Evolutionary conservation across 441 rosid species (phyloP).

Genomic region (Daphne laureola): DNA sequence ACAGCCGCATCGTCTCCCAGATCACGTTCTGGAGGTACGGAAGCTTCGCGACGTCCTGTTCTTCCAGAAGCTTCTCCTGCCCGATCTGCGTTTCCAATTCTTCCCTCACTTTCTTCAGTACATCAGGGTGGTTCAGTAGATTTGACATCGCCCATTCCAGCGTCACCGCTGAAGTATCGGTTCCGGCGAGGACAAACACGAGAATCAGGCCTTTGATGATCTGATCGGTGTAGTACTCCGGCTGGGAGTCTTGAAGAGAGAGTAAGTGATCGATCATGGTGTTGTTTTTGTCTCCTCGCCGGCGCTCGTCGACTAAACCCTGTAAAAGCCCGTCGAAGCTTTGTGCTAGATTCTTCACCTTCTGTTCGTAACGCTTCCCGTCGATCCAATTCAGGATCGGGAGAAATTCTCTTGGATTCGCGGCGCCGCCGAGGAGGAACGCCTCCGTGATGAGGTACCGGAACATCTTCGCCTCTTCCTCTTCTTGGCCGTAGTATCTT

Average conservation of each 20-base stretch:
- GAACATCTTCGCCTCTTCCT: not conserved
- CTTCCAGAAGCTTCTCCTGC: not conserved
- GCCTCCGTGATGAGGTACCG: not conserved
- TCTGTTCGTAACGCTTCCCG: conserved; percentile 3
- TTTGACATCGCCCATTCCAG: too few species aligned
- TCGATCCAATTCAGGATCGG: not conserved
- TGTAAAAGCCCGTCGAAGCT: conserved; percentile 4
- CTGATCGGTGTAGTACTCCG: conserved; percentile 7
- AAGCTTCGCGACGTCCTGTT: not conserved
- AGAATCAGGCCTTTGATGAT: conserved; percentile 7
- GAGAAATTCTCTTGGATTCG: not conserved
- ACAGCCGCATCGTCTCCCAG: not conserved
- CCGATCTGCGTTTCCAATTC: not conserved
- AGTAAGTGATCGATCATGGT: conserved; percentile 11
- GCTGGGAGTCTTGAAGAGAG: conserved; percentile 11
- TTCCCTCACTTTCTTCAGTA: not conserved
- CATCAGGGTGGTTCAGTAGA: too few species aligned
- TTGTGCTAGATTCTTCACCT: not conserved
- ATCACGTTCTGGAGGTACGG: conserved; percentile 5
- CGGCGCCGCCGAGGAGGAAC: not conserved
- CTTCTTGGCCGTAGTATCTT: conserved; percentile 1
- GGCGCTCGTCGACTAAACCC: conserved; percentile 1
- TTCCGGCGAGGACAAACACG: not conserved
- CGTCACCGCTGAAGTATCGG: too few species aligned
- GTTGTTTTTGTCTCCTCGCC: not conserved